Conservation (phyloP, 2,329 filamentous ascomycete species). For the Rhytidhysteron rufulum region DNA sequence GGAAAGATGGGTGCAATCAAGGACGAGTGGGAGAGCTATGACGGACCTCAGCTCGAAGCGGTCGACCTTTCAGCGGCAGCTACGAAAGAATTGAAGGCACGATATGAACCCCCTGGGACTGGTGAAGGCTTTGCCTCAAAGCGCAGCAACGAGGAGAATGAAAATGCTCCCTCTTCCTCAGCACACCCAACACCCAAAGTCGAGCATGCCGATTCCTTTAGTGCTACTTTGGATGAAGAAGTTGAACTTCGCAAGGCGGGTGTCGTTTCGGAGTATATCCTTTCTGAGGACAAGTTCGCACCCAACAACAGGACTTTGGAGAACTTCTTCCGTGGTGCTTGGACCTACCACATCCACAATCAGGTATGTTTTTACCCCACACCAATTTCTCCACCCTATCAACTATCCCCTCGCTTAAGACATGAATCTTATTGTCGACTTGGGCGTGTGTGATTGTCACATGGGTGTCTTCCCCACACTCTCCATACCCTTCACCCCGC, state of each 20-base stretch:
- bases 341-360: constrained; percentile 57
- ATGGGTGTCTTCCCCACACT: not conserved
- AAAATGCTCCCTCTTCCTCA: constrained; percentile 24
- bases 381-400: too few species aligned
- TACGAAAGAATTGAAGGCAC: constrained; percentile 22
- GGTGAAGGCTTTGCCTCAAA: constrained; percentile 8
- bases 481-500: not conserved
- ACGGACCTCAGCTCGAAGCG: constrained; percentile 40
- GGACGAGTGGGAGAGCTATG: constrained; percentile 53
- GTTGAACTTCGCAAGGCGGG: constrained; percentile 38
- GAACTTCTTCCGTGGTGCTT: constrained; percentile 55
- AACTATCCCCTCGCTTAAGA: too few species aligned
- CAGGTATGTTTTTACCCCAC: constrained; percentile 43
- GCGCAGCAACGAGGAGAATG: constrained; percentile 20
- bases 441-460: too few species aligned
- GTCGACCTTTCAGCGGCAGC: constrained; percentile 27
- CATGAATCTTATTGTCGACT: too few species aligned
- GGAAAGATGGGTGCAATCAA: constrained; percentile 43
- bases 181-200: constrained; percentile 22
- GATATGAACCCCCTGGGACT: constrained; percentile 4
- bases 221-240: constrained; percentile 38
- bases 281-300: constrained; percentile 50
- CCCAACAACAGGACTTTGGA: constrained; percentile 55
- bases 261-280: constrained; percentile 42
- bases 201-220: constrained; percentile 36